phyloP scores from a whole-genome alignment of 805 yeast genomes.

The Wickerhamomyces chambardii region DNA sequence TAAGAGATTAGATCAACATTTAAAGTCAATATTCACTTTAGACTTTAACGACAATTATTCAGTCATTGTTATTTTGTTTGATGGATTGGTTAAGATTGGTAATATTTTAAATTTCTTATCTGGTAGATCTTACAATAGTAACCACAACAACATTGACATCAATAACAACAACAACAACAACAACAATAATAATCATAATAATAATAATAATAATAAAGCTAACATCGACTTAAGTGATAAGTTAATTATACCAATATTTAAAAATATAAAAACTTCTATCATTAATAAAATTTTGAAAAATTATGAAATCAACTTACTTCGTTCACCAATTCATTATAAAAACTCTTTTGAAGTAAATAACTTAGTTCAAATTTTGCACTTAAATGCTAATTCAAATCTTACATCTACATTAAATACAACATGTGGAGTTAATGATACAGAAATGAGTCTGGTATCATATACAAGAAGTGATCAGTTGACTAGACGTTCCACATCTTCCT shows the following conservation, averaged over 20 bases:
- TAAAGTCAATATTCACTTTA: slow-evolving; percentile 12
- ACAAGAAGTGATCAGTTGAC: no score
- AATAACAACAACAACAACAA: slow-evolving; percentile 1
- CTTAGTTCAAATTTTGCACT: slow-evolving; percentile 9
- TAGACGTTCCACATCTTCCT: no score
- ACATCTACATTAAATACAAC: no score
- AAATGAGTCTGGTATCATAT: no score
- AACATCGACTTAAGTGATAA: slow-evolving; percentile 1
- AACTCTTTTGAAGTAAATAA: slow-evolving; percentile 10
- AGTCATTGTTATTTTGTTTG: slow-evolving; percentile 15
- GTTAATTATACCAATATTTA: slow-evolving; percentile 15
- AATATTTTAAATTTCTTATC: slow-evolving; percentile 14
- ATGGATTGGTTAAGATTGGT: slow-evolving; percentile 19
- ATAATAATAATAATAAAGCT: not conserved
- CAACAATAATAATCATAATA: slow-evolving; percentile 9
- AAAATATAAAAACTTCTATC: slow-evolving; percentile 12
- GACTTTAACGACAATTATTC: slow-evolving; percentile 8
- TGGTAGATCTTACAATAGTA: not conserved
- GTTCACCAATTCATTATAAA: slow-evolving; percentile 16
- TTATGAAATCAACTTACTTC: slow-evolving; percentile 10
- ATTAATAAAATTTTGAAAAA: slow-evolving; percentile 11
- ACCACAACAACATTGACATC: no score
- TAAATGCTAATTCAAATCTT: slow-evolving; percentile 5
- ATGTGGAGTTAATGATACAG: not conserved
- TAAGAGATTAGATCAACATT: slow-evolving; percentile 6